A percentile compares a stretch with the other conserved stretches of the same genome.
Conservation (phyloP, 805 yeast species). For the Candida manassasensis region DNA sequence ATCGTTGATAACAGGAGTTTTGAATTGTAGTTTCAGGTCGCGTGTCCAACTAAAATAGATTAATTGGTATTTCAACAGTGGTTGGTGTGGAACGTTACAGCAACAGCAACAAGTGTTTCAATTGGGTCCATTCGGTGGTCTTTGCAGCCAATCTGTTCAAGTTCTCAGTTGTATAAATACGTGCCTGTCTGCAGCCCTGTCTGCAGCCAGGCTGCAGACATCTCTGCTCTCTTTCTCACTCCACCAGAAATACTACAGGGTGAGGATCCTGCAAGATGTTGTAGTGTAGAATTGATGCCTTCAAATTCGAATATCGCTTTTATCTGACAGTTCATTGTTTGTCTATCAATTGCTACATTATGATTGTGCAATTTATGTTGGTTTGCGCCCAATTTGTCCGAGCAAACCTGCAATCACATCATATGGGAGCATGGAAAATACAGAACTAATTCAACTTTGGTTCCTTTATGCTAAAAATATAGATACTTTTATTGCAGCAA, state of each 20-base stretch:
- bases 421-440: too few species aligned
- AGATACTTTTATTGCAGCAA: too few species aligned
- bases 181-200: conserved; percentile 47
- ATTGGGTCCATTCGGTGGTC: conserved; percentile 51
- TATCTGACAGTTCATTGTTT: too few species aligned
- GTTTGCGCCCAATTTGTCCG: too few species aligned
- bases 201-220: conserved; percentile 50
- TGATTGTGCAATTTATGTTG: too few species aligned
- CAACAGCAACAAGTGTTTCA: conserved; percentile 49
- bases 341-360: too few species aligned
- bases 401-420: too few species aligned
- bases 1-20: too few species aligned
- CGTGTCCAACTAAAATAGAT: conserved; percentile 47
- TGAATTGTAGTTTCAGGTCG: conserved; percentile 30
- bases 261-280: too few species aligned
- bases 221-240: conserved; percentile 43
- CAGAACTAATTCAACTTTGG: too few species aligned
- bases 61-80: conserved; percentile 48
- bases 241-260: conserved; percentile 50
- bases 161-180: conserved; percentile 46
- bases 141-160: conserved; percentile 46
- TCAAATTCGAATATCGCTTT: conserved; percentile 51
- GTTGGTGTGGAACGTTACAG: conserved; percentile 52
- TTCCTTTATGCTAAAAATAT: too few species aligned
- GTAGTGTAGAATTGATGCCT: conserved; percentile 45